Evolutionary conservation across 495 filamentous ascomycete species (phyloP).

Genomic region (Trichocladium antarcticum): DNA sequence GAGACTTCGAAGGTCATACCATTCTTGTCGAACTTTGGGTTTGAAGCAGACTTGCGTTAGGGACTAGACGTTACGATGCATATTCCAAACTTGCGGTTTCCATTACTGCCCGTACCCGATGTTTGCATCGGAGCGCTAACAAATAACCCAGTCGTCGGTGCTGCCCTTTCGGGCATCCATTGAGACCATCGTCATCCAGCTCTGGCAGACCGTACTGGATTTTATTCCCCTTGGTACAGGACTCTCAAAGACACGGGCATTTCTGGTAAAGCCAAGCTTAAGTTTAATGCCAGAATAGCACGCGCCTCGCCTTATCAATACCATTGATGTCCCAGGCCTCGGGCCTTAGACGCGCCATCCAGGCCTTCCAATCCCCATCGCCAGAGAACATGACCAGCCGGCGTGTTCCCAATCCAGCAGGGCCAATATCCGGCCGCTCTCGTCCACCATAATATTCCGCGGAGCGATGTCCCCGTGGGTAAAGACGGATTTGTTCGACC

Average conservation of each 20-base stretch:
- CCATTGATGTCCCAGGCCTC: slow-evolving; percentile 32
- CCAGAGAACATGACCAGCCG: slow-evolving; percentile 41
- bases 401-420: slow-evolving; percentile 39
- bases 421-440: slow-evolving; percentile 26
- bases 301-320: slow-evolving; percentile 31
- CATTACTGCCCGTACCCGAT: no score
- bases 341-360: slow-evolving; percentile 34
- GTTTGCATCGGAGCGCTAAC: no score
- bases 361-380: slow-evolving; percentile 39
- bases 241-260: no score
- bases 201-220: no score
- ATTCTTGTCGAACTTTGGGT: neutral
- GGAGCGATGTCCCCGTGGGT: slow-evolving; percentile 28
- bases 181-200: no score
- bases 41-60: neutral
- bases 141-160: no score
- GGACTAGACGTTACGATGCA: neutral
- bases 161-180: no score
- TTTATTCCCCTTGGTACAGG: no score
- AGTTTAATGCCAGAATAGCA: slow-evolving; percentile 37
- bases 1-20: neutral
- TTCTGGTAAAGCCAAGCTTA: no score
- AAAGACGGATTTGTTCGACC: slow-evolving; percentile 22
- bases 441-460: slow-evolving; percentile 33
- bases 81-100: no score